These are phyloP conservation scores for Herpetospermum pedunculosum DNA, from an alignment of 306 rosid genomes.

Conservation along the genomic window DNA sequence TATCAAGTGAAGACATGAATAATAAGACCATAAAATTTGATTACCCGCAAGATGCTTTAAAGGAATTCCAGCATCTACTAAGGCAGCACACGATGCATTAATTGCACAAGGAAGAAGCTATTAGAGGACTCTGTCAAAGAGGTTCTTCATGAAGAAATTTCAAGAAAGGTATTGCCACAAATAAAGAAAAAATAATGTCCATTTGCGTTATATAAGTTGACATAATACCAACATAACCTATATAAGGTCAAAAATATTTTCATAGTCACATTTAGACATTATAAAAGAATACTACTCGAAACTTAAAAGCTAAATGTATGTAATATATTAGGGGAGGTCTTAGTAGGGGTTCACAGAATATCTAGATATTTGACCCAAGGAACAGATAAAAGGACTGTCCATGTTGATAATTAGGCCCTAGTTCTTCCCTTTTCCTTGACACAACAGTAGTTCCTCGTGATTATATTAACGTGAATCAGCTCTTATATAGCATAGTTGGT, in stretches of 20 bases:
- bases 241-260: background rate
- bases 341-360: too few relatives aligned
- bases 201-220: background rate
- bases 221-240: background rate
- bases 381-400: too few relatives aligned
- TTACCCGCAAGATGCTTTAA: constrained; percentile 90
- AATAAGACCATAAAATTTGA: constrained; percentile 12
- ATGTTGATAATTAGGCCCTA: background rate
- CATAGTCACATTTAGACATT: background rate
- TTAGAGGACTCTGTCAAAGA: background rate
- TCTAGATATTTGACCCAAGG: too few relatives aligned
- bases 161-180: background rate
- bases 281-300: background rate
- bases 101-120: constrained; percentile 95
- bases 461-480: background rate
- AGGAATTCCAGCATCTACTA: constrained; percentile 89
- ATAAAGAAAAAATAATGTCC: background rate
- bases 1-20: constrained; percentile 9
- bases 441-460: background rate
- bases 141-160: background rate
- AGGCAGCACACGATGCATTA: constrained; percentile 88
- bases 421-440: background rate
- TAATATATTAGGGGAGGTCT: too few relatives aligned
- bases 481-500: background rate
- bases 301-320: background rate